Conservation (phyloP, 371 early-diverging fungal species). For the Mortierella polycephala region DNA sequence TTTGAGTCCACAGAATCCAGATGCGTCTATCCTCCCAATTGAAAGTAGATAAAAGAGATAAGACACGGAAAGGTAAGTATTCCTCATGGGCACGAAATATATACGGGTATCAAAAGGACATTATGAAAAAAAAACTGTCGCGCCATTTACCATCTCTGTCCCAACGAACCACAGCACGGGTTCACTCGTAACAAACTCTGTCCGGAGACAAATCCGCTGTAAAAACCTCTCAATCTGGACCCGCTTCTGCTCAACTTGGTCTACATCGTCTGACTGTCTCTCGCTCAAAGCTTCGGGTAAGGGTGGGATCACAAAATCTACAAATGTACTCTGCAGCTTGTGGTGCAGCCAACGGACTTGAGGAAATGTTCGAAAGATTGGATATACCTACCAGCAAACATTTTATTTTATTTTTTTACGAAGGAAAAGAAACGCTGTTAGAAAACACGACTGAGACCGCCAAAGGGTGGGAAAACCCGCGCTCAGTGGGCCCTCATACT, state of each 20-base stretch:
- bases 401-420: background rate
- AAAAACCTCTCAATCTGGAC: conserved; percentile 65
- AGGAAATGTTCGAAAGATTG: conserved; percentile 67
- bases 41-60: no score
- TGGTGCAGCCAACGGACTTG: conserved; percentile 70
- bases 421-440: background rate
- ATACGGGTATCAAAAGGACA: no score
- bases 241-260: conserved; percentile 69
- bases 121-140: conserved; percentile 10
- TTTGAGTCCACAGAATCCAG: conserved; percentile 50
- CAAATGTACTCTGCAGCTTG: conserved; percentile 55
- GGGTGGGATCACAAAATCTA: conserved; percentile 62
- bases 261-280: conserved; percentile 67
- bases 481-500: background rate
- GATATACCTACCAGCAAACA: conserved; percentile 25
- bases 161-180: conserved; percentile 67
- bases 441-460: background rate
- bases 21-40: conserved; percentile 33
- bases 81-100: no score
- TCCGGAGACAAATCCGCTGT: conserved; percentile 58
- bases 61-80: no score
- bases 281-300: conserved; percentile 64
- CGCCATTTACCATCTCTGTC: conserved; percentile 65
- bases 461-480: background rate
- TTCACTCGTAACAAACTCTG: conserved; percentile 56